These are phyloP conservation scores for Microbotryum saponariae DNA, from an alignment of 1,284 basidiomycete genomes.

Conservation along the genomic window DNA sequence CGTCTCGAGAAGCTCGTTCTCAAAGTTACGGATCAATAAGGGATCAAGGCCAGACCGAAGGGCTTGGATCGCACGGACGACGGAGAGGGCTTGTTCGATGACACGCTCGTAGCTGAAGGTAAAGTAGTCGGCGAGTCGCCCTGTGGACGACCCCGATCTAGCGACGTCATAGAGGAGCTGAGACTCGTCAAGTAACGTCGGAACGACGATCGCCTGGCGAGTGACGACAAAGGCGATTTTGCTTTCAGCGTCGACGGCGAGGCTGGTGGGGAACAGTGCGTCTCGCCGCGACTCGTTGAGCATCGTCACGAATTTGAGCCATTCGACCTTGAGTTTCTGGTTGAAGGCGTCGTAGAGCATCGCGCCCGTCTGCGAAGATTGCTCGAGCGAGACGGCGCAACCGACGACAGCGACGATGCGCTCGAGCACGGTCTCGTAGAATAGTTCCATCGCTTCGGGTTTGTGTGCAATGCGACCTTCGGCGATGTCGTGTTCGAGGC, in stretches of 20 bases:
- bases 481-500: slow-evolving; percentile 55
- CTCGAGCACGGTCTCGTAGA: slow-evolving; percentile 61
- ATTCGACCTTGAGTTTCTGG: slow-evolving; percentile 75
- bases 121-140: background rate
- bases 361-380: slow-evolving; percentile 68
- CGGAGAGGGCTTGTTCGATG: slow-evolving; percentile 9
- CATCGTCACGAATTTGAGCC: slow-evolving; percentile 83
- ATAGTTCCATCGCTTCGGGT: slow-evolving; percentile 38
- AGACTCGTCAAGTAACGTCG: slow-evolving; percentile 39
- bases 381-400: slow-evolving; percentile 63
- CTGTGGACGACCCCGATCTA: background rate
- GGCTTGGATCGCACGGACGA: slow-evolving; percentile 26
- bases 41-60: slow-evolving; percentile 7
- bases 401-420: slow-evolving; percentile 79
- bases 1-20: slow-evolving; percentile 20
- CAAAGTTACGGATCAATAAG: slow-evolving; percentile 15
- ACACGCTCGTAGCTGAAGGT: slow-evolving; percentile 5
- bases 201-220: slow-evolving; percentile 58
- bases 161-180: slow-evolving; percentile 5
- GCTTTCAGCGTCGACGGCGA: slow-evolving; percentile 71
- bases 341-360: slow-evolving; percentile 69
- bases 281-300: slow-evolving; percentile 77
- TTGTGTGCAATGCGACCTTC: slow-evolving; percentile 15
- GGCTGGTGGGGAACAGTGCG: slow-evolving; percentile 43
- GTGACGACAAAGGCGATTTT: slow-evolving; percentile 56